A percentile compares a stretch with the other conserved stretches of the same genome.
These are phyloP conservation scores for Uromyces viciae-fabae DNA, from an alignment of 1,284 basidiomycete species.

Conservation along the genomic window DNA sequence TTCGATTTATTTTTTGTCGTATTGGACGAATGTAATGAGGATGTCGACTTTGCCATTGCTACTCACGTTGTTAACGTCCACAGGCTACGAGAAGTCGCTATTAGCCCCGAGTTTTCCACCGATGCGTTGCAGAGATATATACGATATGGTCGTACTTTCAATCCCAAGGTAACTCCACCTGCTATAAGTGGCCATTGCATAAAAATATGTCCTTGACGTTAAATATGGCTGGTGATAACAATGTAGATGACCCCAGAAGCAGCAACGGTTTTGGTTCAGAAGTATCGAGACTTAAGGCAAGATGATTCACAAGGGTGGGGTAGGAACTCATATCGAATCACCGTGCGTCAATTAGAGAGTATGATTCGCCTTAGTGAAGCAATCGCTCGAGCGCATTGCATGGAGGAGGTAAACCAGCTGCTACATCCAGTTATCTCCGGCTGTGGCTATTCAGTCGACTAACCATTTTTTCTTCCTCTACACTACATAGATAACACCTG, in stretches of 20 bases:
- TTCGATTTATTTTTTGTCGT: constrained; percentile 99
- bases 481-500: constrained; percentile 74
- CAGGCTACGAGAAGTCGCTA: constrained; percentile 87
- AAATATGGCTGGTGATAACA: no score
- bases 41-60: constrained; percentile 86
- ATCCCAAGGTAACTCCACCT: constrained; percentile 81
- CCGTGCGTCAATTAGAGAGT: constrained; percentile 89
- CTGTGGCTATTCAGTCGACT: background rate
- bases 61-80: constrained; percentile 97
- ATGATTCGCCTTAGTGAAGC: constrained; percentile 97
- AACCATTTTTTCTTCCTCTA: background rate
- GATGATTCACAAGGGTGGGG: constrained; percentile 85
- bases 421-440: background rate
- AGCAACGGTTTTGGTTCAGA: constrained; percentile 87
- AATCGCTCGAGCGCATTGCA: constrained; percentile 94
- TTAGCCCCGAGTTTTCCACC: constrained; percentile 93
- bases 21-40: constrained; percentile 92
- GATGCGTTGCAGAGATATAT: constrained; percentile 96
- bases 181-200: no score
- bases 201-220: background rate
- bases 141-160: constrained; percentile 91
- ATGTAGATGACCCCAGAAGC: constrained; percentile 84
- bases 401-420: constrained; percentile 65
- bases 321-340: constrained; percentile 89
- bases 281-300: constrained; percentile 85